Evolutionary conservation across 805 yeast genomes (phyloP).

Genomic region (Brettanomyces anomalus): DNA sequence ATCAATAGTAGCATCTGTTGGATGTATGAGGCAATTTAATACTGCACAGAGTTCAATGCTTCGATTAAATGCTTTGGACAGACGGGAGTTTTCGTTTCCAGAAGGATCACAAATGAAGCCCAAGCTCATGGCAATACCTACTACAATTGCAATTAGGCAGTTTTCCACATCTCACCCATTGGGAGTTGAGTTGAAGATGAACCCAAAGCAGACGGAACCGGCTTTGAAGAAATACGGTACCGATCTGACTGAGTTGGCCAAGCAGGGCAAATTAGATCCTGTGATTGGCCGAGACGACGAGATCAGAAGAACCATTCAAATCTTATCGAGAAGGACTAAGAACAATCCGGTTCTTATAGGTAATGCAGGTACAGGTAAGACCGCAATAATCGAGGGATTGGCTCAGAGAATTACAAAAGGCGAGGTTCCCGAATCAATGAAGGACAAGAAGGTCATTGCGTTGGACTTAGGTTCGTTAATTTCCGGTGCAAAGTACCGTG

Average conservation of each 20-base stretch:
- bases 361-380: slow-evolving; percentile 96
- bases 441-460: slow-evolving; percentile 73
- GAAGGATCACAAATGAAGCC: no score
- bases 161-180: slow-evolving; percentile 10
- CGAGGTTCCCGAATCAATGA: slow-evolving; percentile 92
- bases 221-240: slow-evolving; percentile 82
- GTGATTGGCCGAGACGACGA: slow-evolving; percentile 97
- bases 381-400: slow-evolving; percentile 92
- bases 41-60: no score
- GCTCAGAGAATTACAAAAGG: slow-evolving; percentile 89
- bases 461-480: slow-evolving; percentile 83
- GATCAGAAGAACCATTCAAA: slow-evolving; percentile 86
- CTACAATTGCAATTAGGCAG: slow-evolving; percentile 4
- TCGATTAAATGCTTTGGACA: no score
- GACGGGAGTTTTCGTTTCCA: no score
- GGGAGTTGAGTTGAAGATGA: slow-evolving; percentile 23
- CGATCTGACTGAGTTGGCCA: slow-evolving; percentile 79
- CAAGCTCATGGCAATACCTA: neutral
- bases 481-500: slow-evolving; percentile 92
- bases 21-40: no score
- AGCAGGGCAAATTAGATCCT: slow-evolving; percentile 87
- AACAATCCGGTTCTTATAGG: slow-evolving; percentile 95
- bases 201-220: slow-evolving; percentile 37
- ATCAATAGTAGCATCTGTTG: no score
- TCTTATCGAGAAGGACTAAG: slow-evolving; percentile 84